Evolutionary conservation across 495 filamentous ascomycete species (phyloP), one percentile per base, ranked within the genome.

Genomic region (Penicillium mononematosum): DNA sequence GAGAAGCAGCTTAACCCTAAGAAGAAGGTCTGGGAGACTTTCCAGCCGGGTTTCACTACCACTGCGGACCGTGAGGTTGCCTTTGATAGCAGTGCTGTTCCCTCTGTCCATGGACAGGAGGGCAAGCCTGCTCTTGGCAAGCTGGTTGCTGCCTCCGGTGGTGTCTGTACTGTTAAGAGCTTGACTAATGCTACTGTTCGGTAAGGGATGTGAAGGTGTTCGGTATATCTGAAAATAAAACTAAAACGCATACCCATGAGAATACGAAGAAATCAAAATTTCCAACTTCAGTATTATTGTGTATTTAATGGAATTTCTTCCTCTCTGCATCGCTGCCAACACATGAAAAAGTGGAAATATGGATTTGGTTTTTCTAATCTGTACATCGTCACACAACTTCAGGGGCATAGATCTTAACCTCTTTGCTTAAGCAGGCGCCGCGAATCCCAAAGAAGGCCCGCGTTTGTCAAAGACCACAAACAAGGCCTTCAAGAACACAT

Each of bases 21-120:
- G 87, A 97, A 97, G 84, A 97, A 96, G 84, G 74, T 97, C 53
- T 98, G 92, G 91, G 94, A 98, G 81, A 90, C 80, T 11, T 88
- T 95, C 76, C 92, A 96, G 78, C 90, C 90, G 5, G 94, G 93
- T 0, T 98, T 98, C 74, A 91, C 86, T 20, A 98, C 93, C 14
- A 96, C 88, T 16, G 82, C 84, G 4, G 73, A 71, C 36, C 75
- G 89, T 50, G 90, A 91, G 75, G 95, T 96, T 31, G 90, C 81
- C 19, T 91, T 92, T 66, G 88, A 91, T 58, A 81, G 78, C 45
- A 76, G 67, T 29, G 83, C 76, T 29, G 85, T 89, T 41, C 82
- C 83, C 43, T 75, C 82, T 71, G 72, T 86, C 45, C 69, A 80
- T 59, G 82, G 78, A 55, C 80, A 79, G 59, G 82, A 81, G 62